Base-by-base conservation (phyloP, 2,329 filamentous ascomycete species). In the Didymella pomorum region DNA sequence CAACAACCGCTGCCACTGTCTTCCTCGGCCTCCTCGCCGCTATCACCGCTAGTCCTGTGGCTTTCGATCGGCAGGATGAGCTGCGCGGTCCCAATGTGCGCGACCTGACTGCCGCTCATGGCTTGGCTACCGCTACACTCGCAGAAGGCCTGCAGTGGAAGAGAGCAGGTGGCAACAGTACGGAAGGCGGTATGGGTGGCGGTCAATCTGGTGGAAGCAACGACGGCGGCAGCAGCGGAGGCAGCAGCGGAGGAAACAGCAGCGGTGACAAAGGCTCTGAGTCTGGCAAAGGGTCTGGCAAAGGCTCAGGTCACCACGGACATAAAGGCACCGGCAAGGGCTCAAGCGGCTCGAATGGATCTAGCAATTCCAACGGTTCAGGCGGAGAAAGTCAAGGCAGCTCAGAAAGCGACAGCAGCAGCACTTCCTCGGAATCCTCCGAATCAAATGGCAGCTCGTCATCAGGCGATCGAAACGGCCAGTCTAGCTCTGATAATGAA, bases 41-140 rank as follows among this genome's bases (percentile, higher is more conserved):
- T 14, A 33, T 33, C 18, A 16, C 45, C 25, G 56, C 56, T 35
- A 46, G 29, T n/a, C 50, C 46, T 42, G 31, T 51, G 16, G 14
- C 56, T 44, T 7, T 58, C 14, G n/a, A 49, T 25, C 44, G 37
- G 18, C 49, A 44, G 35, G 43, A 11, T 28, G 49, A 58, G 25
- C n/a, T 49, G 26, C 35, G 28, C 29, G 44, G 37, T 11, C 37
- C 49, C 3, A 39, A 35, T 10, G 23, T 29, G 33, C 49, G 37
- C 37, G 35, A 44, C 44, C 18, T 52, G 44, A 58, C 37, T 12
- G 9, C 21, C 18, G 7, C 16, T 31, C 44, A 23, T 10, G 49
- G 49, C 8, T 3, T 49, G 37, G 44, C 23, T 25, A 23, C 14
- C 37, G 35, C 42, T 3, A 16, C 35, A 3, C 42, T 52, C 23